Percentiles rank a stretch among this genome's conserved stretches.
phyloP scores from a whole-genome alignment of 2,329 filamentous ascomycete species.

The Ceratocystis lukuohia region DNA sequence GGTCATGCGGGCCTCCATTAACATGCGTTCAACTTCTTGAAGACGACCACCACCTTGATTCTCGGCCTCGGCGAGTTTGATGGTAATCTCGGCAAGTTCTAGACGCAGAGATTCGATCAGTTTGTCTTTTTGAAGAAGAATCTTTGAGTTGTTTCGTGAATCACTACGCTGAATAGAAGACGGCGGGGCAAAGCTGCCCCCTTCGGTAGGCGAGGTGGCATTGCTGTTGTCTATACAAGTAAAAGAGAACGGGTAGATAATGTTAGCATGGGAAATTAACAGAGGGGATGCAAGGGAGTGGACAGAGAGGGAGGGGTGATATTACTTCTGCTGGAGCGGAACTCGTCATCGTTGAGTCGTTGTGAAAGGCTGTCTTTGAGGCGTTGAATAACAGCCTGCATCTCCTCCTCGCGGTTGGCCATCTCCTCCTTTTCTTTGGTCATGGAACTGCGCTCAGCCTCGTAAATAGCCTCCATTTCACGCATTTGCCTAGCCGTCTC shows the following conservation, averaged over 20 bases:
- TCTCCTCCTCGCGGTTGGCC: conserved; percentile 69
- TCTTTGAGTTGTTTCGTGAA: conserved; percentile 76
- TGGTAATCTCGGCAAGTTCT: conserved; percentile 87
- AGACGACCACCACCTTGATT: conserved; percentile 80
- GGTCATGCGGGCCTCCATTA: conserved; percentile 87
- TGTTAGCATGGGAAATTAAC: neutral
- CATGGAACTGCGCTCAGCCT: conserved; percentile 74
- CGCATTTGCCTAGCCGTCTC: conserved; percentile 71
- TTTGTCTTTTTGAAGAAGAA: conserved; percentile 90
- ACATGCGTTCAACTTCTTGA: conserved; percentile 76
- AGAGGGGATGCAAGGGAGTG: neutral
- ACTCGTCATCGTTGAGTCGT: conserved; percentile 41
- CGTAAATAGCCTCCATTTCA: conserved; percentile 86
- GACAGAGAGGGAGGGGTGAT: neutral
- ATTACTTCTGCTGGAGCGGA: conserved; percentile 19
- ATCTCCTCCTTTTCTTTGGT: conserved; percentile 88
- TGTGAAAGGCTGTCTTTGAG: conserved; percentile 81
- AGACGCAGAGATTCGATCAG: conserved; percentile 84
- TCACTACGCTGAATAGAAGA: conserved; percentile 76
- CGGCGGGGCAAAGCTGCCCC: conserved; percentile 70
- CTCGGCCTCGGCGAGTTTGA: conserved; percentile 88
- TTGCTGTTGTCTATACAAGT: conserved; percentile 29
- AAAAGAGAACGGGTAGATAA: conserved; percentile 8
- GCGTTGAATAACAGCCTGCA: conserved; percentile 79
- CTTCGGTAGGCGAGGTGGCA: conserved; percentile 50